Evolutionary conservation across 169 alveolate species (phyloP), one percentile per base, ranked within the genome.

Genomic region (Eimeria necatrix): DNA sequence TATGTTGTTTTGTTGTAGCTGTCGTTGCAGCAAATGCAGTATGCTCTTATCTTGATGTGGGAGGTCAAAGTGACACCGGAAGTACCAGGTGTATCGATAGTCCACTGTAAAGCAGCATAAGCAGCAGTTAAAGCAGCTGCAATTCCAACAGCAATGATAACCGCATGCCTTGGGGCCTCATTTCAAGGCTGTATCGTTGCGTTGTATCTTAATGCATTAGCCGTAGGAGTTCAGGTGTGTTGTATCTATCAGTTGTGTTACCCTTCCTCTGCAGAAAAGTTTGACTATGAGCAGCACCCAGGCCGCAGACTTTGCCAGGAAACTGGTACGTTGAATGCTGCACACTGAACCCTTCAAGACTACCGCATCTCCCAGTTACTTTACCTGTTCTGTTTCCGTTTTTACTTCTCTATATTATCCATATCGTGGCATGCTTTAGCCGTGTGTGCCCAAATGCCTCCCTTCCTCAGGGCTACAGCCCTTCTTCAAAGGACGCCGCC

Each of bases 401-500:
- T 10, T 68, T 24, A 16, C 5, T 68, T 68, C n/a, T 68, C n/a
- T 3, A 68, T 14, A 14, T n/a, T 14, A 24, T 14, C 14, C 32
- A 1, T 68, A 10, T n/a, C 78, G 78, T n/a, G 46, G 22, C 20
- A 18, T 56, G 2, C 20, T 10, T 56, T 24, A 8, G 46, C 32
- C n/a, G 12, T 68, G 12, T 68, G 78, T 68, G 78, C 78, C 32
- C 4, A 0, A 56, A 10, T 56, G 12, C 20, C 22, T 68, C 78
- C n/a, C 78, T 0, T 81, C 22, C 61, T 16, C 59, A 86, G 93
- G 93, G 93, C 22, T 86, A 51, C 83, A 6, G 81, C 22, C 93
- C 93, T 53, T 60, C 93, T 3, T 4, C 6, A 22, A 86, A 64
- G 16, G 93, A 86, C 46, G 14, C 64, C 61, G 84, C 32, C 10